A percentile compares a stretch with the other conserved stretches of the same genome.
phyloP scores from a whole-genome alignment of 2,329 filamentous ascomycete genomes.

The Trichoderma atroviride region DNA sequence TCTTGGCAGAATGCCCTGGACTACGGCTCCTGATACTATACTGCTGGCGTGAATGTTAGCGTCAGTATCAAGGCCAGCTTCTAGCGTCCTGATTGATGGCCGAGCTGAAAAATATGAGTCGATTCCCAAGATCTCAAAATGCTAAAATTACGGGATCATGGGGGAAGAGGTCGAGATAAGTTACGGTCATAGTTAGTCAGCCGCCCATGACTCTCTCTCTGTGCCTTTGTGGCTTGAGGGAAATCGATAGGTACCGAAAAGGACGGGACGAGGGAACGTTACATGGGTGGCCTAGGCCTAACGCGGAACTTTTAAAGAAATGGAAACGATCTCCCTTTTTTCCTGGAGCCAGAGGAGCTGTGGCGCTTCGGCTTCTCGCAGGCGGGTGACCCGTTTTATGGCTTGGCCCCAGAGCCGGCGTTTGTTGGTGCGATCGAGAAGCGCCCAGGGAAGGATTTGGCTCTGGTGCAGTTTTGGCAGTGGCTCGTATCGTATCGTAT shows the following conservation, averaged over 20 bases:
- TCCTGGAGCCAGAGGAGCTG: not conserved
- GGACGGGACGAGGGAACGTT: constrained; percentile 25
- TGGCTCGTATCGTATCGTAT: not conserved
- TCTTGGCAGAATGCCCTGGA: not conserved
- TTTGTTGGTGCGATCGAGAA: constrained; percentile 20
- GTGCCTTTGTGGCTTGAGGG: not conserved
- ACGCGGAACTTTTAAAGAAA: constrained; percentile 8
- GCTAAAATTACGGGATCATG: not conserved
- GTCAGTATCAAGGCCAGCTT: not conserved
- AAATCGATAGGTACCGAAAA: not conserved
- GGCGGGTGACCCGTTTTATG: constrained; percentile 21
- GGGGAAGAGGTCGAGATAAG: not conserved
- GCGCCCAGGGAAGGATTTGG: constrained; percentile 1
- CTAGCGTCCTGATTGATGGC: constrained; percentile 5
- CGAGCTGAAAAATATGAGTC: constrained; percentile 12
- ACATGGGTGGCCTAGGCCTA: constrained; percentile 22
- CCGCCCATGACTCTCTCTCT: not conserved
- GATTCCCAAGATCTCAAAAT: not conserved
- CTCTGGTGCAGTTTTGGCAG: not conserved
- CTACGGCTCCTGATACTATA: not conserved
- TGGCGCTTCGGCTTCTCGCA: constrained; percentile 22
- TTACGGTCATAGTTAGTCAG: constrained; percentile 6
- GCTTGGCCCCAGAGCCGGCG: constrained; percentile 9
- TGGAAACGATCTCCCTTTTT: constrained; percentile 6
- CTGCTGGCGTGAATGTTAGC: not conserved